Conservation (phyloP, 768 basidiomycete genomes). For the Lentinula aciculospora region DNA sequence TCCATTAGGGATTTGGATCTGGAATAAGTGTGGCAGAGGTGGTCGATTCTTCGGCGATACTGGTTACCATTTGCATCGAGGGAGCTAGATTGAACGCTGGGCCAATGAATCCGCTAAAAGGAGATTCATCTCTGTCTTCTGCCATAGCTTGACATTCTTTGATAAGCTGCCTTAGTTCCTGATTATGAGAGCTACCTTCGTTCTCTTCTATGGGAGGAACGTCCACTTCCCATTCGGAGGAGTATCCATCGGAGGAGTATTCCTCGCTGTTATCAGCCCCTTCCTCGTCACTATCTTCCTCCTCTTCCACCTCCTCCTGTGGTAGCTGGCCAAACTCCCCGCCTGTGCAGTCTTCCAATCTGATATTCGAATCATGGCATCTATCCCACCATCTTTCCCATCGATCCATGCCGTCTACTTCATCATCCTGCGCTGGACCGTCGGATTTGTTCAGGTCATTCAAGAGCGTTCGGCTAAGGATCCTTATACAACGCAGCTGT, state of each 20-base stretch:
- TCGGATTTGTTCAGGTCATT: conserved; percentile 49
- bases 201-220: conserved; percentile 23
- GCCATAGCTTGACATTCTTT: conserved; percentile 7
- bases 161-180: conserved; percentile 3
- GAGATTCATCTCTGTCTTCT: conserved; percentile 5
- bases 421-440: conserved; percentile 35
- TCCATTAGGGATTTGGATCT: too few relatives aligned
- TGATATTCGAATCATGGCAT: conserved; percentile 41
- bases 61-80: background rate
- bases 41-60: background rate
- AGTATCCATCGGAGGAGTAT: conserved; percentile 24
- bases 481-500: conserved; percentile 50
- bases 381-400: conserved; percentile 70
- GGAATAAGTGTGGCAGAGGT: too few relatives aligned
- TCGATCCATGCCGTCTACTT: conserved; percentile 29
- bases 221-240: conserved; percentile 18
- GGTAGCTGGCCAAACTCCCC: conserved; percentile 50
- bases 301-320: conserved; percentile 23
- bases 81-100: background rate
- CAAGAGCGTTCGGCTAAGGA: conserved; percentile 50
- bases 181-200: conserved; percentile 20
- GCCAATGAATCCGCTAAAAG: conserved; percentile 1
- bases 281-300: conserved; percentile 16
- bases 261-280: conserved; percentile 20
- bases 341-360: conserved; percentile 77